Evolutionary conservation across 352 stramenopile genomes (phyloP).

Genomic region (Globisporangium spinosum): DNA sequence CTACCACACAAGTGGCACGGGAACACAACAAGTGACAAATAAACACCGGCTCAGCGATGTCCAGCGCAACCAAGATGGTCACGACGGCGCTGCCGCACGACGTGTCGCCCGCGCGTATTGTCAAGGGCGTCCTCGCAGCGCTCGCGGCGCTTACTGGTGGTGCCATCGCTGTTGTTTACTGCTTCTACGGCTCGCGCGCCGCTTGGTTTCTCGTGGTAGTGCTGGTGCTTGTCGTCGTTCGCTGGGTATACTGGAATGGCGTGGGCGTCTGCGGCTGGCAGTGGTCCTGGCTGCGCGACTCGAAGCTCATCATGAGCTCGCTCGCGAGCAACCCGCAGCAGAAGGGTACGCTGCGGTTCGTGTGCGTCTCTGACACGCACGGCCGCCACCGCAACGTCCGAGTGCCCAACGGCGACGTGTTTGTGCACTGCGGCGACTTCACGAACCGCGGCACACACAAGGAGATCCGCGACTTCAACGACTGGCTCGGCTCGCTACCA

Average conservation of each 20-base stretch:
- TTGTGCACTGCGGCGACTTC: slow-evolving; percentile 92
- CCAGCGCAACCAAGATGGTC: neutral
- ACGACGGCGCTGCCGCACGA: slow-evolving; percentile 37
- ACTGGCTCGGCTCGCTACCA: slow-evolving; percentile 70
- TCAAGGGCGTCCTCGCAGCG: neutral
- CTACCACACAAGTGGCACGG: neutral
- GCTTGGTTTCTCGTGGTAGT: slow-evolving; percentile 18
- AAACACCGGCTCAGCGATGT: neutral
- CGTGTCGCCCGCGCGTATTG: slow-evolving; percentile 30
- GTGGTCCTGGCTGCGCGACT: slow-evolving; percentile 42
- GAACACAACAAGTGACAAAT: neutral
- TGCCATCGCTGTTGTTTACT: slow-evolving; percentile 17
- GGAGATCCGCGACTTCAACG: slow-evolving; percentile 73
- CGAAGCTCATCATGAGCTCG: slow-evolving; percentile 21
- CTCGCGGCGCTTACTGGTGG: slow-evolving; percentile 18
- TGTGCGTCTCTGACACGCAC: slow-evolving; percentile 85
- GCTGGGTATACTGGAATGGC: slow-evolving; percentile 65
- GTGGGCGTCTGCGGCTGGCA: slow-evolving; percentile 56
- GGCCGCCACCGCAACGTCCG: slow-evolving; percentile 64
- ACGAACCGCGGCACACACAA: slow-evolving; percentile 67
- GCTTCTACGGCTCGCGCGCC: slow-evolving; percentile 25
- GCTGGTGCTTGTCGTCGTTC: slow-evolving; percentile 23
- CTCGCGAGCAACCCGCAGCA: slow-evolving; percentile 42
- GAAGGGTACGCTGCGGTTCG: slow-evolving; percentile 55
- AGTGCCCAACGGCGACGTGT: slow-evolving; percentile 69